Evolutionary conservation across 2,329 filamentous ascomycete genomes (phyloP).

Genomic region (Aspergillus ochraceoroseus): DNA sequence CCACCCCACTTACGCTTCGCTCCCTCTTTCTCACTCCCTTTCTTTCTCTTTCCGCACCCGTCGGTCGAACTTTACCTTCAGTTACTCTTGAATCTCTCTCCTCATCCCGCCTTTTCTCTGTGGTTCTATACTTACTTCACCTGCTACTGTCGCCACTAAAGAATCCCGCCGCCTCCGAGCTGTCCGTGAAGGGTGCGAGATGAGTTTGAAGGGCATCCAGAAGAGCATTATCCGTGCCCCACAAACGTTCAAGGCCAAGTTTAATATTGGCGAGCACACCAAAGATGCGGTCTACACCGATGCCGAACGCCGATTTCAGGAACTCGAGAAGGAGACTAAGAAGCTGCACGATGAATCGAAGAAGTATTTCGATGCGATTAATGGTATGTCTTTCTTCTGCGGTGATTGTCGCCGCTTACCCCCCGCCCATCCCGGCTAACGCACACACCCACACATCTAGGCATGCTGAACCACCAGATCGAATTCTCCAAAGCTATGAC

Average conservation of each 20-base stretch:
- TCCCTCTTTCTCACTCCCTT: not conserved
- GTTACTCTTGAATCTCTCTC: too few species aligned
- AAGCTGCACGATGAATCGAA: slow-evolving; percentile 93
- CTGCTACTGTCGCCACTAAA: slow-evolving; percentile 2
- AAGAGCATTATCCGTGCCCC: slow-evolving; percentile 87
- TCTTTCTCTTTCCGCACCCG: not conserved
- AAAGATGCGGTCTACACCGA: slow-evolving; percentile 95
- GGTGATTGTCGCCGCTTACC: too few species aligned
- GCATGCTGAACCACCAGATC: slow-evolving; percentile 96
- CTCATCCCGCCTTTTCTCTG: too few species aligned
- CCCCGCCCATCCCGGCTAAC: too few species aligned
- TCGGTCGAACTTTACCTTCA: slow-evolving; percentile 1
- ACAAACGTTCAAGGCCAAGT: slow-evolving; percentile 83
- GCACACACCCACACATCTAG: slow-evolving; percentile 41
- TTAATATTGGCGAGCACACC: slow-evolving; percentile 92
- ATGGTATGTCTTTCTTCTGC: slow-evolving; percentile 52
- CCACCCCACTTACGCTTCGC: not conserved
- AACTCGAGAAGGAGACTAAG: slow-evolving; percentile 94
- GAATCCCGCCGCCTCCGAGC: slow-evolving; percentile 9
- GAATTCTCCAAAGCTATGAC: slow-evolving; percentile 95
- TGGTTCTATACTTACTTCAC: too few species aligned
- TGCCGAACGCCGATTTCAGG: slow-evolving; percentile 86
- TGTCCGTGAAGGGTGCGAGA: slow-evolving; percentile 39
- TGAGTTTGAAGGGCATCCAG: slow-evolving; percentile 97
- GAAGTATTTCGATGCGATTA: slow-evolving; percentile 97